Conservation (phyloP, 495 filamentous ascomycete genomes). For the Parathielavia appendiculata region DNA sequence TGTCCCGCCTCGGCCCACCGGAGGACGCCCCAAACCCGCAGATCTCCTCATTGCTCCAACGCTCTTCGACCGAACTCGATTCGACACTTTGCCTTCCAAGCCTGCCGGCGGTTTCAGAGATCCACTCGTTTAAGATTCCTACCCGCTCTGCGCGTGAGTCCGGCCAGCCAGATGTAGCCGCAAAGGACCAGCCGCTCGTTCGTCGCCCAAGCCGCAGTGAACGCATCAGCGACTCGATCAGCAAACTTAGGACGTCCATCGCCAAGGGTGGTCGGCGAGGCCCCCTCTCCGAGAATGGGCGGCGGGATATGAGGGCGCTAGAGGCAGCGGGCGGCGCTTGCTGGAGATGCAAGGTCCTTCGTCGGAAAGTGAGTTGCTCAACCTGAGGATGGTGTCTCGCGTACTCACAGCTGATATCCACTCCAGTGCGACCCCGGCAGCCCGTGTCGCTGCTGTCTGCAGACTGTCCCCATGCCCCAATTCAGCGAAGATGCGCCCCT, state of each 20-base stretch:
- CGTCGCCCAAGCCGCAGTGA: slow-evolving; percentile 27
- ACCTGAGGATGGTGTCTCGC: background rate
- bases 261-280: slow-evolving; percentile 29
- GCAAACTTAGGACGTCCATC: slow-evolving; percentile 30
- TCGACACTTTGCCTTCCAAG: slow-evolving; percentile 15
- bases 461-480: slow-evolving; percentile 28
- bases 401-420: background rate
- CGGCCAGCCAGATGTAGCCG: background rate
- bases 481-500: slow-evolving; percentile 30
- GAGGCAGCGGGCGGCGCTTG: slow-evolving; percentile 31
- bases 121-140: background rate
- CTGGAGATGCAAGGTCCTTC: slow-evolving; percentile 36
- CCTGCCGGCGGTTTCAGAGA: slow-evolving; percentile 5
- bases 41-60: slow-evolving; percentile 9
- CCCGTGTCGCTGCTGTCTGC: slow-evolving; percentile 30
- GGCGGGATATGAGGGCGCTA: slow-evolving; percentile 27
- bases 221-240: slow-evolving; percentile 30
- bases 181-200: slow-evolving; percentile 10
- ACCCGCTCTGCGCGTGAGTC: background rate
- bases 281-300: slow-evolving; percentile 26
- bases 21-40: background rate
- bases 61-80: slow-evolving; percentile 20
- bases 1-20: slow-evolving; percentile 19
- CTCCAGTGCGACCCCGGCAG: slow-evolving; percentile 31
- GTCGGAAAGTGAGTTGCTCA: slow-evolving; percentile 25